Percentiles rank a stretch among this genome's conserved stretches.
Evolutionary conservation across 2,329 filamentous ascomycete genomes (phyloP).

Genomic region (Aphanocladium album): DNA sequence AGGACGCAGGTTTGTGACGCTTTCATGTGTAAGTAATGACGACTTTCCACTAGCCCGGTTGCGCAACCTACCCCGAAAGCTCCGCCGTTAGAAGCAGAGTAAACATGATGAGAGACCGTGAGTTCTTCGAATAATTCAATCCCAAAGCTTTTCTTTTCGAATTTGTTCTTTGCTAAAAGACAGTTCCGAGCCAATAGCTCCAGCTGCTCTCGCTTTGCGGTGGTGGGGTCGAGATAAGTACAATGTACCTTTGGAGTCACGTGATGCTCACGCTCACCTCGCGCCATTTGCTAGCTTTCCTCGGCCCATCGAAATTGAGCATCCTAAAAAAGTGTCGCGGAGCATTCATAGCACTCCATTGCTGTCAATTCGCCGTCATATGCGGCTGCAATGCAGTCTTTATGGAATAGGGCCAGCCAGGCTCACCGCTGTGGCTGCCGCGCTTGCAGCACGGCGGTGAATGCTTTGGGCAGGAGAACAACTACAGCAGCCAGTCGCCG

Average conservation of each 20-base stretch:
- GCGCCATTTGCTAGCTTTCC: conserved; percentile 9
- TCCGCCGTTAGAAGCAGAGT: conserved; percentile 64
- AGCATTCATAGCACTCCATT: background rate
- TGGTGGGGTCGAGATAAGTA: conserved; percentile 8
- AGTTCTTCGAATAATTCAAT: background rate
- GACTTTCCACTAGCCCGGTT: background rate
- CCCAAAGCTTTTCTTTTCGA: background rate
- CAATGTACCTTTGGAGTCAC: background rate
- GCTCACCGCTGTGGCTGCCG: conserved; percentile 60
- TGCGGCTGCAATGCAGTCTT: conserved; percentile 55
- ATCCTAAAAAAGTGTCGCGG: background rate
- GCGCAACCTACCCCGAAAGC: conserved; percentile 54
- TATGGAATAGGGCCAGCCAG: conserved; percentile 64
- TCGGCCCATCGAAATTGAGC: background rate
- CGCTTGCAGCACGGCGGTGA: conserved; percentile 50
- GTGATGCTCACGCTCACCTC: background rate
- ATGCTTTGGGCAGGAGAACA: conserved; percentile 44
- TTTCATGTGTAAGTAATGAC: conserved; percentile 32
- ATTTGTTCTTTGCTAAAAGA: background rate
- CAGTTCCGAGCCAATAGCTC: background rate
- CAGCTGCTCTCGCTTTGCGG: background rate
- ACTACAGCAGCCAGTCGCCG: conserved; percentile 46
- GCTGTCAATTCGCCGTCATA: conserved; percentile 16
- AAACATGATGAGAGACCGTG: conserved; percentile 48
- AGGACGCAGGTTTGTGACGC: conserved; percentile 85